These are phyloP conservation scores for Fraxinus floribunda DNA, from an alignment of 305 asterid genomes.

Conservation along the genomic window DNA sequence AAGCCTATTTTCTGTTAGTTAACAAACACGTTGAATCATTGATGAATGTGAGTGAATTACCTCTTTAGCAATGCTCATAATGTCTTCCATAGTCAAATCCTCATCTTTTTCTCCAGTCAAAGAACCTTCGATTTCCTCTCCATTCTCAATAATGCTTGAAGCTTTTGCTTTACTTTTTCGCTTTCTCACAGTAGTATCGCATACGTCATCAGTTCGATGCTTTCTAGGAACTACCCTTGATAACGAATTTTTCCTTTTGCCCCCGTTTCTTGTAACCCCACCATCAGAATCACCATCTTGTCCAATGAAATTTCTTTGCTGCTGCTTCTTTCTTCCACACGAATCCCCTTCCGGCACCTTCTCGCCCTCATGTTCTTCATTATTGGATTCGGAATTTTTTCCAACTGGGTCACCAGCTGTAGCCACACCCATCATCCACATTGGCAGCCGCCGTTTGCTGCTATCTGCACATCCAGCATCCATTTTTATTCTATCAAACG, in stretches of 20 bases:
- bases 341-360: not conserved
- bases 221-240: not conserved
- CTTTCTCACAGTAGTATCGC: not conserved
- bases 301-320: not conserved
- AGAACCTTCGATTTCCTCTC: slow-evolving; percentile 1
- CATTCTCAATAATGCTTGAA: slow-evolving; percentile 8
- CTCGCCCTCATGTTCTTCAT: not conserved
- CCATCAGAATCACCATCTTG: not conserved
- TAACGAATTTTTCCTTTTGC: not conserved
- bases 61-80: not conserved
- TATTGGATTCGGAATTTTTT: not conserved
- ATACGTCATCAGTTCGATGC: not conserved
- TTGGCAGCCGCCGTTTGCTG: slow-evolving; percentile 11
- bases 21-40: not conserved
- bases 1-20: not conserved
- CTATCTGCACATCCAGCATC: not conserved
- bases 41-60: not conserved
- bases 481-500: not conserved
- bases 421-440: not conserved
- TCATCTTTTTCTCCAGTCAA: not conserved
- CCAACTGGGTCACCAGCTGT: not conserved
- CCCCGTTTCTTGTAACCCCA: not conserved
- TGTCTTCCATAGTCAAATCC: slow-evolving; percentile 3
- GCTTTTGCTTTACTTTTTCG: not conserved
- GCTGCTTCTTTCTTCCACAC: slow-evolving; percentile 3